phyloP scores from a whole-genome alignment of 2,329 filamentous ascomycete genomes.

The Ophiocordyceps camponoti-rufipedis region DNA sequence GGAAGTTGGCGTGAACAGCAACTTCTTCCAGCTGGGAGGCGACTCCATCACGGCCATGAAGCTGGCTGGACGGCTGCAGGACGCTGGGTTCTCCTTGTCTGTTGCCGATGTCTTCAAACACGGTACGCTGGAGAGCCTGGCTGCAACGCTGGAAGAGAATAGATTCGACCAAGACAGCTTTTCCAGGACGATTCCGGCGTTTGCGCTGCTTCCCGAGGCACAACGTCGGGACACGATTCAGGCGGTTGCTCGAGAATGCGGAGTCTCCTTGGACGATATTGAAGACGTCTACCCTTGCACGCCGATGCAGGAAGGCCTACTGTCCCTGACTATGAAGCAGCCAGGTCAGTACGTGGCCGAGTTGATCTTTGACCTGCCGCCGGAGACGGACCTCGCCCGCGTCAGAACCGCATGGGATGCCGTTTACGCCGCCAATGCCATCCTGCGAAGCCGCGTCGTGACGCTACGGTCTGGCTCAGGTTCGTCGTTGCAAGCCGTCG shows the following conservation, averaged over 20 bases:
- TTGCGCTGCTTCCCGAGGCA: neutral
- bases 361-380: slow-evolving; percentile 6
- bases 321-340: slow-evolving; percentile 15
- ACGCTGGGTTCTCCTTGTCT: neutral
- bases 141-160: neutral
- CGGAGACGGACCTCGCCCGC: slow-evolving; percentile 5
- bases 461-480: slow-evolving; percentile 3
- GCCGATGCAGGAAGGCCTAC: slow-evolving; percentile 15
- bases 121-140: neutral
- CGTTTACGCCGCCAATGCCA: slow-evolving; percentile 9
- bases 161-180: neutral
- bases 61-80: neutral
- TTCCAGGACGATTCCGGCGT: neutral
- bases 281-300: slow-evolving; percentile 17
- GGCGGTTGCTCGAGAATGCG: neutral
- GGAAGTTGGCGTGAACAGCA: slow-evolving; percentile 1
- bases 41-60: slow-evolving; percentile 11
- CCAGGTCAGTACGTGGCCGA: slow-evolving; percentile 17
- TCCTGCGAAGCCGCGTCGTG: slow-evolving; percentile 16
- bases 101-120: slow-evolving; percentile 1
- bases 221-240: neutral
- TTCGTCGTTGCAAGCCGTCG: slow-evolving; percentile 4
- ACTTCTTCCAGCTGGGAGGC: slow-evolving; percentile 3
- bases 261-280: slow-evolving; percentile 3
- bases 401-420: slow-evolving; percentile 12